phyloP scores from a whole-genome alignment of 2,329 filamentous ascomycete genomes.

The Coniochaeta sp. region DNA sequence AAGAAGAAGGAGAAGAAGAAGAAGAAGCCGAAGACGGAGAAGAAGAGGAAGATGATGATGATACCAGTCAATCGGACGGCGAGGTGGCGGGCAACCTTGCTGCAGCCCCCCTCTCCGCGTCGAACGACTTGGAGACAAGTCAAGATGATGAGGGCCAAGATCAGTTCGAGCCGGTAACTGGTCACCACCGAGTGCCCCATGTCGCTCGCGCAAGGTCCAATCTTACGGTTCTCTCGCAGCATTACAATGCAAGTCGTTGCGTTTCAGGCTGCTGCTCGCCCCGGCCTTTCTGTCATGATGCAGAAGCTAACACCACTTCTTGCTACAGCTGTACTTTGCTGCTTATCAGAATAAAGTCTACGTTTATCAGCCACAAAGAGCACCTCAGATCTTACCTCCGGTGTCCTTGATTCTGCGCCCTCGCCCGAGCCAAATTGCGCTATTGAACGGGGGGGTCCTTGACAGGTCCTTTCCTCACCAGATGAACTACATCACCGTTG shows the following conservation, averaged over 20 bases:
- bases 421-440: conserved; percentile 29
- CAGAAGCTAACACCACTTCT: not conserved
- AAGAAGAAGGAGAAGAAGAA: conserved; percentile 12
- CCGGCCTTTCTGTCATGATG: not conserved
- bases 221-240: conserved; percentile 50
- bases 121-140: not conserved
- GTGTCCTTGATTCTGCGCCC: conserved; percentile 45
- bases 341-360: conserved; percentile 51
- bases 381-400: conserved; percentile 40
- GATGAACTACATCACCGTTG: conserved; percentile 63
- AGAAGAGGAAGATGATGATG: conserved; percentile 12
- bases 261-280: not conserved
- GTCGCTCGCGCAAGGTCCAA: conserved; percentile 37
- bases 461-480: conserved; percentile 46
- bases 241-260: conserved; percentile 38
- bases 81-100: not conserved
- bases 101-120: not conserved
- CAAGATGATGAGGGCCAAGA: conserved; percentile 2
- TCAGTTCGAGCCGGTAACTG: not conserved
- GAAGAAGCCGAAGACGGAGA: no score
- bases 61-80: conserved; percentile 7
- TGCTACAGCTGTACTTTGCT: conserved; percentile 51
- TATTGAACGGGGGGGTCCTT: conserved; percentile 42
- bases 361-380: conserved; percentile 43
- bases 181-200: conserved; percentile 13